These are phyloP conservation scores for Cercophora samala DNA, from an alignment of 495 filamentous ascomycete species.

Conservation along the genomic window DNA sequence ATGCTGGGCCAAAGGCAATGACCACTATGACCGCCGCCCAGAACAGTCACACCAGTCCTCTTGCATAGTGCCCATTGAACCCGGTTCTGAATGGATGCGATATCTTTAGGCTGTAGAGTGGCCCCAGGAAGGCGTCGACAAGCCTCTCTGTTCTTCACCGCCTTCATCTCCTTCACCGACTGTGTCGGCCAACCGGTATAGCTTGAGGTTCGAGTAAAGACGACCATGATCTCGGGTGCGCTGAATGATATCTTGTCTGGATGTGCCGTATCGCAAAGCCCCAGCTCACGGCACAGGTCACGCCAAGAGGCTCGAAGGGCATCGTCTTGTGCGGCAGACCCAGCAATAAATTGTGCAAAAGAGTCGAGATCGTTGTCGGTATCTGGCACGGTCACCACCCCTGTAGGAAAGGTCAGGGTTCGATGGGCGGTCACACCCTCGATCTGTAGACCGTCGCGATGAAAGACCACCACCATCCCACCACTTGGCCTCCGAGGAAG, in stretches of 20 bases:
- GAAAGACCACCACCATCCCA: conserved; percentile 52
- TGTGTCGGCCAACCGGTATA: too few relatives aligned
- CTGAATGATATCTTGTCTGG: conserved; percentile 50
- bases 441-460: conserved; percentile 47
- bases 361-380: conserved; percentile 50
- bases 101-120: conserved; percentile 47
- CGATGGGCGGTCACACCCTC: conserved; percentile 52
- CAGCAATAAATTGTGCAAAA: conserved; percentile 55
- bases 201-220: conserved; percentile 47
- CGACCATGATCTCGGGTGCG: conserved; percentile 50
- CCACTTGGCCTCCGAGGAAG: conserved; percentile 39
- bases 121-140: conserved; percentile 43
- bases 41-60: conserved; percentile 46
- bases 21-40: conserved; percentile 60
- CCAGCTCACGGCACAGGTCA: conserved; percentile 51
- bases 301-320: conserved; percentile 46
- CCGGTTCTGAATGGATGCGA: conserved; percentile 54
- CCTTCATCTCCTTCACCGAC: conserved; percentile 28
- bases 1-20: conserved; percentile 56
- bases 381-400: conserved; percentile 44
- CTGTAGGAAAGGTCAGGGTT: conserved; percentile 52
- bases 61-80: conserved; percentile 59
- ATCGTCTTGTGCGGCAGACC: conserved; percentile 42
- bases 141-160: conserved; percentile 55
- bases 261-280: conserved; percentile 40